These are phyloP conservation scores for Aspergillus ellipticus DNA, from an alignment of 495 filamentous ascomycete species.

Conservation along the genomic window DNA sequence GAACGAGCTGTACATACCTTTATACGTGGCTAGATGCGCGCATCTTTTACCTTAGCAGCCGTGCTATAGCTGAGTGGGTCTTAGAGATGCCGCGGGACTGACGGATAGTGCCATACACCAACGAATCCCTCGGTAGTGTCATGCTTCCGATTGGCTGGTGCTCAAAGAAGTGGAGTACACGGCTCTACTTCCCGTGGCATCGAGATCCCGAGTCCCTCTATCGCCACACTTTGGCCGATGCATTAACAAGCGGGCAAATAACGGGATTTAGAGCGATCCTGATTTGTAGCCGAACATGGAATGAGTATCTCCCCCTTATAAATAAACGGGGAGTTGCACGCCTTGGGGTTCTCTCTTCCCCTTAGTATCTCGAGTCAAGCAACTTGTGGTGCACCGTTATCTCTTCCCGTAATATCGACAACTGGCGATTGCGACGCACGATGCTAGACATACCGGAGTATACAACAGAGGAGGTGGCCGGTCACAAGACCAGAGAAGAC, in stretches of 20 bases:
- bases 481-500: conserved; percentile 45
- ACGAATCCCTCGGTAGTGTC: background rate
- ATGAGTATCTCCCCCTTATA: background rate
- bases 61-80: background rate
- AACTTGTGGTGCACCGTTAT: background rate
- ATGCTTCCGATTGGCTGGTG: too few species aligned
- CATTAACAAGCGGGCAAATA: background rate
- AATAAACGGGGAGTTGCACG: too few species aligned
- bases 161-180: background rate
- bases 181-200: background rate
- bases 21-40: background rate
- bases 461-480: conserved; percentile 39
- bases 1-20: background rate
- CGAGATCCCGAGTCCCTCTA: background rate
- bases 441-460: conserved; percentile 24
- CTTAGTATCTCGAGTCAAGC: too few species aligned
- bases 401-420: background rate
- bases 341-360: background rate
- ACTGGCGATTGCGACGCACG: background rate
- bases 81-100: background rate
- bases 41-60: background rate
- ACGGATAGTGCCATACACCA: too few species aligned
- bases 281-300: background rate
- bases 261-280: background rate
- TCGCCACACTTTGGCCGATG: background rate